Evolutionary conservation across 148 eudicot species (phyloP).

Genomic region (Dysphania ambrosioides): DNA sequence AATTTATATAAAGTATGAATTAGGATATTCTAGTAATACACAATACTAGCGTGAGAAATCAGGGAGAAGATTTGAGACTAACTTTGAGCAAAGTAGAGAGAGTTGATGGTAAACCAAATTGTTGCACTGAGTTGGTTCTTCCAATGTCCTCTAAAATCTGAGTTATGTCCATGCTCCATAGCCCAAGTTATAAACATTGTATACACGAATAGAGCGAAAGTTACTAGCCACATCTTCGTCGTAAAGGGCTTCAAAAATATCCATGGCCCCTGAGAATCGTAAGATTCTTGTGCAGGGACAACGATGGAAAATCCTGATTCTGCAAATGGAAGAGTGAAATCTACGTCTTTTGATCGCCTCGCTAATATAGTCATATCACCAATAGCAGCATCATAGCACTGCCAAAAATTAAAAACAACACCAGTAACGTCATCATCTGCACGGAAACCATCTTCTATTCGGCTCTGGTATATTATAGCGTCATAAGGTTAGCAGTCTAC

Average conservation of each 20-base stretch:
- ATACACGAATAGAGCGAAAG: constrained; percentile 21
- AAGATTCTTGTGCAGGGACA: constrained; percentile 15
- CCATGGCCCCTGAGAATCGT: constrained; percentile 23
- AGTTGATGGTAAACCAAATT: constrained; percentile 35
- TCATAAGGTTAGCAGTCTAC: no score
- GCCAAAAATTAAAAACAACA: neutral
- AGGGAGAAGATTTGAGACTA: constrained; percentile 14
- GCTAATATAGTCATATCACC: constrained; percentile 44
- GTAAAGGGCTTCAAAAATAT: constrained; percentile 40
- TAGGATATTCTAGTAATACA: no score
- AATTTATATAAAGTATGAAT: no score
- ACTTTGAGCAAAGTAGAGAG: constrained; percentile 42
- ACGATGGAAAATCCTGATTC: constrained; percentile 36
- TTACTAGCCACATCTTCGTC: constrained; percentile 28
- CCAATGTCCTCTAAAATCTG: constrained; percentile 30
- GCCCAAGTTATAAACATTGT: constrained; percentile 36
- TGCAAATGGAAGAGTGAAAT: constrained; percentile 34
- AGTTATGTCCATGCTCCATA: constrained; percentile 28
- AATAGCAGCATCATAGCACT: constrained; percentile 35
- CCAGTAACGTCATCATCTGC: no score
- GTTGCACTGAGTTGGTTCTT: constrained; percentile 27
- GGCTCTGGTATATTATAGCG: no score
- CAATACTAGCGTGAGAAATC: no score
- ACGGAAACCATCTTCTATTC: no score
- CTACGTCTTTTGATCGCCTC: constrained; percentile 24